A percentile compares a stretch with the other conserved stretches of the same genome.
Conservation (phyloP, 306 rosid genomes). For the Spatholobus suberectus region DNA sequence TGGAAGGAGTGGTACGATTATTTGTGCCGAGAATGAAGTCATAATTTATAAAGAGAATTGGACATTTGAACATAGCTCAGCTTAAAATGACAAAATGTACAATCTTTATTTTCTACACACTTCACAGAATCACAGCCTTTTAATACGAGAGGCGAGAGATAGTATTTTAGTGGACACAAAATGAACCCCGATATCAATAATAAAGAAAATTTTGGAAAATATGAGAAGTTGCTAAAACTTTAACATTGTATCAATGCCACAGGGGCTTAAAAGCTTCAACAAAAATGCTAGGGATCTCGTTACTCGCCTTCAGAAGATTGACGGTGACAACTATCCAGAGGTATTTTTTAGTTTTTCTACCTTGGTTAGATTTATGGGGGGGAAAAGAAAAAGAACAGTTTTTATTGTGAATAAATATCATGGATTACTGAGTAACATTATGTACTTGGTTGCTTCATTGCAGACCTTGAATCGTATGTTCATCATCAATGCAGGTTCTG, state of each 20-base stretch:
- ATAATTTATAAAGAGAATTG: not conserved
- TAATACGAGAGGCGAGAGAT: not conserved
- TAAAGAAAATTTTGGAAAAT: not conserved
- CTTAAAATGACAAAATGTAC: not conserved
- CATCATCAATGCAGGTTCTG: slow-evolving; percentile 98
- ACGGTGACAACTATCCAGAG: slow-evolving; percentile 94
- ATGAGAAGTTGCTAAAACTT: not conserved
- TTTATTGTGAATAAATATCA: not conserved
- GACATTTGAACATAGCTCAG: not conserved
- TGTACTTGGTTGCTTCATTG: slow-evolving; percentile 50
- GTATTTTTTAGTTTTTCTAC: slow-evolving; percentile 43
- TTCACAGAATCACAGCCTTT: not conserved
- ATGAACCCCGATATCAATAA: not conserved
- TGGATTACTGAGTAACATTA: slow-evolving; percentile 41
- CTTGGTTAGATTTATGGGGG: slow-evolving; percentile 8
- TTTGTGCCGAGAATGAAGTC: slow-evolving; percentile 11
- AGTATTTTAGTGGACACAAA: slow-evolving; percentile 18
- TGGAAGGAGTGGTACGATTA: slow-evolving; percentile 89
- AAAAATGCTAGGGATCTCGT: slow-evolving; percentile 86
- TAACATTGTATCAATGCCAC: slow-evolving; percentile 23
- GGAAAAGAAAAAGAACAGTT: not conserved
- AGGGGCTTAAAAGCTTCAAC: slow-evolving; percentile 89
- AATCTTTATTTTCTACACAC: slow-evolving; percentile 20
- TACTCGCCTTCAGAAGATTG: slow-evolving; percentile 76
- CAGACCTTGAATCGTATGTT: slow-evolving; percentile 98